These are phyloP conservation scores for Conticribra guillardii DNA, from an alignment of 108 stramenopile genomes.

Conservation along the genomic window DNA sequence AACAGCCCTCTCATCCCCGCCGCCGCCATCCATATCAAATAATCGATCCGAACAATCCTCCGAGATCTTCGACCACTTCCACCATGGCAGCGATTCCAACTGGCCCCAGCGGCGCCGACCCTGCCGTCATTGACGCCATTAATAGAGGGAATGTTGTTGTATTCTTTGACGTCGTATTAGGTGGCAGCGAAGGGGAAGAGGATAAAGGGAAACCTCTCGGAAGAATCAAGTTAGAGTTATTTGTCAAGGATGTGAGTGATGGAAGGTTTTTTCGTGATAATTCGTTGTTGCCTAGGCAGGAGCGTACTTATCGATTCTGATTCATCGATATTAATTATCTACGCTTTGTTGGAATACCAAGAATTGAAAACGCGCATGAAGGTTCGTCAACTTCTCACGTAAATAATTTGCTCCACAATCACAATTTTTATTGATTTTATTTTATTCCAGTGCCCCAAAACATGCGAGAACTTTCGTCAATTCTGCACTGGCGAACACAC, in stretches of 20 bases:
- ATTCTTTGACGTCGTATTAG: constrained; percentile 84
- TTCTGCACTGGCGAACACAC: constrained; percentile 87
- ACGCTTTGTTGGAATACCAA: constrained; percentile 1
- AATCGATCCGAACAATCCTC: too few relatives aligned
- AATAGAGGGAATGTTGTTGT: constrained; percentile 83
- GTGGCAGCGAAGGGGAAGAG: constrained; percentile 49
- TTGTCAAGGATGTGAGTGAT: constrained; percentile 81
- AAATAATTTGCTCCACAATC: too few relatives aligned
- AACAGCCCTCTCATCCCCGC: too few relatives aligned
- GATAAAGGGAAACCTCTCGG: constrained; percentile 81
- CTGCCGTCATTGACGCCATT: constrained; percentile 82
- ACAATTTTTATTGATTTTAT: constrained; percentile 11
- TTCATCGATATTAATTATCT: too few relatives aligned
- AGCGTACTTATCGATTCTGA: too few relatives aligned
- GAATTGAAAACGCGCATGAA: too few relatives aligned
- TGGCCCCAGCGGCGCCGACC: constrained; percentile 67
- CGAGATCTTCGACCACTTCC: not conserved
- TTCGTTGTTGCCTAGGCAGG: too few relatives aligned
- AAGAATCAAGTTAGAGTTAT: constrained; percentile 96
- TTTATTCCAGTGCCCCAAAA: constrained; percentile 81
- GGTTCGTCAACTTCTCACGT: too few relatives aligned
- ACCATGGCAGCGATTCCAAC: not conserved
- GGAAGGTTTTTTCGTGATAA: too few relatives aligned
- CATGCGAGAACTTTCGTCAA: constrained; percentile 91
- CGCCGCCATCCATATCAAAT: too few relatives aligned